A percentile compares a stretch with the other conserved stretches of the same genome.
These are phyloP conservation scores for Croton laevigatus DNA, from an alignment of 441 rosid species.

Conservation along the genomic window DNA sequence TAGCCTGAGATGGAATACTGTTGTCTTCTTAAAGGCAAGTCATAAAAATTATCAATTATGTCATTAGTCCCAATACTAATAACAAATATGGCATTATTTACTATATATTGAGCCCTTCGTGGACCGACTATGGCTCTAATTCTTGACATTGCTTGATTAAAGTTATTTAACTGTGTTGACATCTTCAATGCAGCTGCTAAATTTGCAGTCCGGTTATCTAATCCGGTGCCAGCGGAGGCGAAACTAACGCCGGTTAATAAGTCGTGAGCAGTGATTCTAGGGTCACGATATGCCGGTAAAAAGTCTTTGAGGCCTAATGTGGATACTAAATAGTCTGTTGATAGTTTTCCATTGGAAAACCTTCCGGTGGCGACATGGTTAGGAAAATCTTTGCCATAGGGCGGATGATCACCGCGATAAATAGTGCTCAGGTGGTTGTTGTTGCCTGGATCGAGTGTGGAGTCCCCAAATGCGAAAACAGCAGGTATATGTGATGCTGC, in stretches of 20 bases:
- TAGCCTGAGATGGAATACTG: constrained; percentile 2
- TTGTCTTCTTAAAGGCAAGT: background rate
- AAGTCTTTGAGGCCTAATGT: constrained; percentile 23
- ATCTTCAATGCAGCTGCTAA: too few species aligned
- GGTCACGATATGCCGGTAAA: constrained; percentile 35
- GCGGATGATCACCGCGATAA: constrained; percentile 2
- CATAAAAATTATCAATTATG: background rate
- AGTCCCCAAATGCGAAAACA: constrained; percentile 17
- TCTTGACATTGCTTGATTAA: too few species aligned
- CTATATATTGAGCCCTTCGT: background rate
- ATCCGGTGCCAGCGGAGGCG: too few species aligned
- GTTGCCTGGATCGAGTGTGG: constrained; percentile 16
- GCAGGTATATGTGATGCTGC: background rate
- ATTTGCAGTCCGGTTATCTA: too few species aligned
- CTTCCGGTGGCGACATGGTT: constrained; percentile 12
- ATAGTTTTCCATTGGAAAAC: constrained; percentile 13
- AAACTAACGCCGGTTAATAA: constrained; percentile 31
- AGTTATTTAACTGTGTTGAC: too few species aligned
- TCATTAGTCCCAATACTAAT: constrained; percentile 9
- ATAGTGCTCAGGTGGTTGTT: constrained; percentile 6
- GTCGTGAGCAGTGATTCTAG: constrained; percentile 20
- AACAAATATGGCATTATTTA: constrained; percentile 5
- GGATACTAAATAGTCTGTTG: constrained; percentile 10
- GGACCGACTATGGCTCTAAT: background rate
- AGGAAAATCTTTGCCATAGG: constrained; percentile 17